Percentiles rank a stretch among this genome's conserved stretches.
Conservation (phyloP, 495 filamentous ascomycete species). For the Hyaloscypha bicolor region DNA sequence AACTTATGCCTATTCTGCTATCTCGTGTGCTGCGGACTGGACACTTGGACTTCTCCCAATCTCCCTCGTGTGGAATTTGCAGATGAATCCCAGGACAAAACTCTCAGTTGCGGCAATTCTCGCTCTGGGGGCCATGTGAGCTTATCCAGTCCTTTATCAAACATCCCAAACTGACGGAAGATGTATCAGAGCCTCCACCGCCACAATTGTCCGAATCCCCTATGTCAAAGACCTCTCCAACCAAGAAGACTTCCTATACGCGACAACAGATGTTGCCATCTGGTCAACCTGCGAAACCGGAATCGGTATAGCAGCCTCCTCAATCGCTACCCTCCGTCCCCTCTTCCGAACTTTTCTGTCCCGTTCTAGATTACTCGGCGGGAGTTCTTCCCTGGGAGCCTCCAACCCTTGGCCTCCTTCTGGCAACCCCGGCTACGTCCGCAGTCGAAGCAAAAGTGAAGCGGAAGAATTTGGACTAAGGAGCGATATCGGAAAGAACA, state of each 20-base stretch:
- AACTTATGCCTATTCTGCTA: constrained; percentile 33
- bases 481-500: constrained; percentile 20
- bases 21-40: constrained; percentile 41
- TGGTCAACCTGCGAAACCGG: constrained; percentile 38
- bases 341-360: constrained; percentile 31
- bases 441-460: background rate
- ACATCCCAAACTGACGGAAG: constrained; percentile 10
- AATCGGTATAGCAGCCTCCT: constrained; percentile 36
- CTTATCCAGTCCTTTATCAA: constrained; percentile 17
- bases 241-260: constrained; percentile 34
- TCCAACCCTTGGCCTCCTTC: constrained; percentile 17
- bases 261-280: constrained; percentile 37
- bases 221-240: constrained; percentile 37
- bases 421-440: constrained; percentile 16
- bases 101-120: constrained; percentile 39
- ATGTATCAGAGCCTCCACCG: constrained; percentile 28
- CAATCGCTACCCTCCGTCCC: constrained; percentile 36
- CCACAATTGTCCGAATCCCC: constrained; percentile 44
- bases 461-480: constrained; percentile 24
- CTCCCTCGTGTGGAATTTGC: constrained; percentile 46
- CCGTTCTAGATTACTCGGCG: constrained; percentile 17
- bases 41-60: constrained; percentile 45
- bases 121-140: constrained; percentile 38
- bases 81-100: constrained; percentile 42
- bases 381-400: background rate